Base-by-base conservation (phyloP, 75 land plant genomes). In the Selaginella moellendorffii region DNA sequence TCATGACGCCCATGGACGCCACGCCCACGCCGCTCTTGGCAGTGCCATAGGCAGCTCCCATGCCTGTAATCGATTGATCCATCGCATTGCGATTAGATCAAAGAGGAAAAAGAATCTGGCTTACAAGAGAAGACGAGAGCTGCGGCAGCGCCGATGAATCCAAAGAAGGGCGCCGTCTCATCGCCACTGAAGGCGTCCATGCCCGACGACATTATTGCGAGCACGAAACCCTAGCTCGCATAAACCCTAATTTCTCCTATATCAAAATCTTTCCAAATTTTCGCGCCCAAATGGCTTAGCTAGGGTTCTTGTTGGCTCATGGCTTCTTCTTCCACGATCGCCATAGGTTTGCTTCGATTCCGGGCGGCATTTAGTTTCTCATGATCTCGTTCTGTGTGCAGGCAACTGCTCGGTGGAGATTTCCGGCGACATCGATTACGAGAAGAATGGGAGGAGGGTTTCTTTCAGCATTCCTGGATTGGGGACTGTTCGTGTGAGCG, bases 1-100 rank as follows among this genome's bases (percentile, higher is more conserved):
- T 65, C 83, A 81, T 81, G 22, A 81, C 83, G 0, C 83, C 83
- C 83, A 81, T 78, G 23, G 81, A 78, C 5, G 83, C 83, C 26
- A 81, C 83, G 18, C 83, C 83, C 1, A 81, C 81, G 1, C 83
- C 83, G 46, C 83, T 81, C 70, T 81, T 81, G 2, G 82, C 80
- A n/a, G 82, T 80, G 9, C 82, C 82, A 74, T 80, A 80, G 0
- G 83, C 83, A 24, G 81, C 83, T 21, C 81, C 83, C 81, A 74
- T 78, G 60, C 81, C 81, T 79, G 72, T 62, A 71, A 17, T 8
- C 24, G 24, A 19, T 56, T 56, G 5, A 2, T 24, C 8, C 59
- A 56, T 56, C 20, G 19, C 17, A 30, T 20, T 31, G 5, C 53
- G 14, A 10, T 17, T 1, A 30, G 53, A 31, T 30, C 54, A 30